Percentiles rank a stretch among this genome's conserved stretches.
Evolutionary conservation across 495 filamentous ascomycete genomes (phyloP).

Genomic region (Penicillium silybi): DNA sequence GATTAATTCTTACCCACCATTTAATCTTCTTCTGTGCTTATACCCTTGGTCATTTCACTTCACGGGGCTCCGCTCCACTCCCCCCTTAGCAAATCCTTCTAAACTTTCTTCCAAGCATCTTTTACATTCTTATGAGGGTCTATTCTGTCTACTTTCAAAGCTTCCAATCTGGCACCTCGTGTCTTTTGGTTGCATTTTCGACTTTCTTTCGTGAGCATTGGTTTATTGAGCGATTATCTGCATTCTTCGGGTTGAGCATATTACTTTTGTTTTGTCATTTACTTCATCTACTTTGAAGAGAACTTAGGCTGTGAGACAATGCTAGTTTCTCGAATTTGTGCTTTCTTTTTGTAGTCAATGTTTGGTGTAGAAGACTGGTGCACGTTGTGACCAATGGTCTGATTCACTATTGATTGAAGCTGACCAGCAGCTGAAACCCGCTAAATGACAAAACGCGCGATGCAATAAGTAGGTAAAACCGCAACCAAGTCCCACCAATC

Average conservation of each 20-base stretch:
- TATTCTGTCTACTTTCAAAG: neutral
- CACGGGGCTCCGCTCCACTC: neutral
- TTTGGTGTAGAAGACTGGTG: no score
- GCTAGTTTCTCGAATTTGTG: constrained; percentile 1
- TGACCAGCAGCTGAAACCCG: neutral
- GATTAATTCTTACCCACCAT: constrained; percentile 1
- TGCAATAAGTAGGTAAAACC: neutral
- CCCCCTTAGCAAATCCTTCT: neutral
- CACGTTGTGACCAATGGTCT: neutral
- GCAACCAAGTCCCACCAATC: neutral
- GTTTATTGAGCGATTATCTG: constrained; percentile 27
- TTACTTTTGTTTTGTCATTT: constrained; percentile 15
- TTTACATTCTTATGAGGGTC: neutral
- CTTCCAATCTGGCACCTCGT: neutral
- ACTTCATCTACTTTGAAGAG: neutral
- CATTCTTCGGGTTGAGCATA: constrained; percentile 26
- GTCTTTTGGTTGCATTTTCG: constrained; percentile 11
- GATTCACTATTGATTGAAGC: neutral
- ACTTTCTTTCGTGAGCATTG: constrained; percentile 21
- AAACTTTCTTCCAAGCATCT: neutral
- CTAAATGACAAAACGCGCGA: neutral
- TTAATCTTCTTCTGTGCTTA: constrained; percentile 10
- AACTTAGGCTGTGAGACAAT: constrained; percentile 4
- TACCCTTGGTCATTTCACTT: constrained; percentile 7
- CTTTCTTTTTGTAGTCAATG: neutral